These are phyloP conservation scores for Tolypocladium ovalisporum DNA, from an alignment of 2,329 filamentous ascomycete genomes.

Conservation along the genomic window DNA sequence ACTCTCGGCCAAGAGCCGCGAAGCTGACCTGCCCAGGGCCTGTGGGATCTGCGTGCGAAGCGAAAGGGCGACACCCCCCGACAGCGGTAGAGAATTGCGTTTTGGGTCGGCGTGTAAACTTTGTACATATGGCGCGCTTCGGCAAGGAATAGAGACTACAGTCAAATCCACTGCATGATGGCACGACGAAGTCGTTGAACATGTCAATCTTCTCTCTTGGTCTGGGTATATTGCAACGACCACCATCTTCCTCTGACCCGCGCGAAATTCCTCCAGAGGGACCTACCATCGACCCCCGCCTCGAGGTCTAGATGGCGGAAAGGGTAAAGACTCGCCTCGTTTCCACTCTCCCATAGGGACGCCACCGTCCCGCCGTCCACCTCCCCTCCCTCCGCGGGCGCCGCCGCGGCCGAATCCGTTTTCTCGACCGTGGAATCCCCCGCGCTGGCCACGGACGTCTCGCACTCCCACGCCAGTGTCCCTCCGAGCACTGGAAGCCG, in stretches of 20 bases:
- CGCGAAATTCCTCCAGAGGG: neutral
- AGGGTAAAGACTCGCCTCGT: constrained; percentile 51
- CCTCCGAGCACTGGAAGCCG: constrained; percentile 32
- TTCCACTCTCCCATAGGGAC: constrained; percentile 52
- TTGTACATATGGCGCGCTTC: constrained; percentile 31
- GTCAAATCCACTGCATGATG: neutral
- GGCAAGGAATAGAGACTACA: constrained; percentile 15
- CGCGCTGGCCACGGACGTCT: constrained; percentile 14
- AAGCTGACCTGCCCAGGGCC: constrained; percentile 51
- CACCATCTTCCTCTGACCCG: neutral
- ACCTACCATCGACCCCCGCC: constrained; percentile 18
- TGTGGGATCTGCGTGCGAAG: constrained; percentile 79
- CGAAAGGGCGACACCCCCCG: constrained; percentile 72
- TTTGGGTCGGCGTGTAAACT: constrained; percentile 5
- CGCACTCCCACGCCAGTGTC: constrained; percentile 10
- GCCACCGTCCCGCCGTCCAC: constrained; percentile 25
- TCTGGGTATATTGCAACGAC: constrained; percentile 16
- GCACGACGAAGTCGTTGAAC: neutral
- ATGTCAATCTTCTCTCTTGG: neutral
- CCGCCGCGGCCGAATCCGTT: constrained; percentile 20
- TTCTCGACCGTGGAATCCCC: constrained; percentile 13
- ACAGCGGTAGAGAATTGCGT: constrained; percentile 51
- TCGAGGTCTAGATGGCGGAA: constrained; percentile 27
- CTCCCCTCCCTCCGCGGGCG: constrained; percentile 24
- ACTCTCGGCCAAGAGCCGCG: neutral